Base-by-base conservation (phyloP, 2,329 filamentous ascomycete genomes). In the Balansia obtecta region DNA sequence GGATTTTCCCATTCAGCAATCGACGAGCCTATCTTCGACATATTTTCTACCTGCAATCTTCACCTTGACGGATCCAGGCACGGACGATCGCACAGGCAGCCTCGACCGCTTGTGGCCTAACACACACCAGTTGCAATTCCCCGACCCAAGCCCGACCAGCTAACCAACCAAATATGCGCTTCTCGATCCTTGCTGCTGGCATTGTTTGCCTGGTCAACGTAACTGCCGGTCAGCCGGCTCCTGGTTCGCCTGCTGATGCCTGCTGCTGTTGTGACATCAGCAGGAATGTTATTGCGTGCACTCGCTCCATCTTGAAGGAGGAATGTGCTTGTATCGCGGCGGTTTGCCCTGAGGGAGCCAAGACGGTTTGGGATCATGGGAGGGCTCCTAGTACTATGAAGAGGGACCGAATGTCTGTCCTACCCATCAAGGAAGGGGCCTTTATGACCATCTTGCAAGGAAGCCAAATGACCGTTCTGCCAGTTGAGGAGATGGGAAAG, bases 201-300 rank as follows among this genome's bases (percentile, higher is more conserved):
- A 20, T 50, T 39, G 49, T 34, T 34, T 45, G 32, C 50, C 50
- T 55, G 22, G 45, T 39, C 47, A 33, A 39, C n/a, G 16, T n/a
- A 15, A 46, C 13, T 18, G 6, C 45, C n/a, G 54, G 50, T 12
- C 41, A 48, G 15, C 48, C 49, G 6, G 18, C 50, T n/a, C 13
- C 18, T 11, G 32, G 34, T 16, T n/a, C 45, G 32, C 34, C 56
- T n/a, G 52, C 32, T 15, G 37, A 56, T 37, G 50, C 51, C 10
- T 67, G 64, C 60, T 67, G 65, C 59, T 67, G 65, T 60, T 67
- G 65, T 55, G 58, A 67, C 45, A 52, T 60, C 12, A 52, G 53
- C 9, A 46, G 50, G 7, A 43, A 41, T 7, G 55, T 52, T 47
- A 62, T 64, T 20, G 52, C 56, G 48, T 67, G 65, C 55, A 52